Percentiles rank a stretch among this genome's conserved stretches.
Conservation (phyloP, 1,284 basidiomycete species). For the Hemileia vastatrix region DNA sequence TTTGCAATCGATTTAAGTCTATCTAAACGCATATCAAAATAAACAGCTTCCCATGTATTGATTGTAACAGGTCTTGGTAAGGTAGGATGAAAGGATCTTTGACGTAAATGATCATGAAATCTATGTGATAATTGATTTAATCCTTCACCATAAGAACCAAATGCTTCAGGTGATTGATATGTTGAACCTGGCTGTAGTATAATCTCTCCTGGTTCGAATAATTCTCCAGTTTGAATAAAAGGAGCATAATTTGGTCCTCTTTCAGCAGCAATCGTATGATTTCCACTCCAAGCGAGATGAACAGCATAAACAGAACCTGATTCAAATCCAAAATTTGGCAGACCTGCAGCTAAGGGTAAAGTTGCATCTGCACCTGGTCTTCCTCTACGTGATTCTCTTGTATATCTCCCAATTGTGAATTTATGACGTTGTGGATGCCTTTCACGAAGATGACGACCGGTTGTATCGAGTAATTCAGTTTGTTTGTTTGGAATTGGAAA, state of each 20-base stretch:
- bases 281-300: conserved; percentile 20
- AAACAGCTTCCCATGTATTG: too few species aligned
- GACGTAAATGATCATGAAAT: too few species aligned
- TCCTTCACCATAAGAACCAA: conserved; percentile 15
- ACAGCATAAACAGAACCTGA: conserved; percentile 14
- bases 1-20: too few species aligned
- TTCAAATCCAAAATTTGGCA: conserved; percentile 10
- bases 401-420: conserved; percentile 7
- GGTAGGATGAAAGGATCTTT: too few species aligned
- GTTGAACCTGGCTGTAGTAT: background rate
- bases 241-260: conserved; percentile 17
- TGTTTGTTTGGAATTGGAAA: too few species aligned
- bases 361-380: conserved; percentile 16
- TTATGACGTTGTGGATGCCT: conserved; percentile 8
- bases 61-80: too few species aligned
- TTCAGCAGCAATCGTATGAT: conserved; percentile 2
- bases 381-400: conserved; percentile 10
- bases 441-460: conserved; percentile 14
- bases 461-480: too few species aligned
- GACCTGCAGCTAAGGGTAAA: conserved; percentile 2
- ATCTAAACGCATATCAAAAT: too few species aligned
- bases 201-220: conserved; percentile 10
- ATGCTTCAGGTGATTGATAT: conserved; percentile 7
- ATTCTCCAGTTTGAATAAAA: conserved; percentile 7
- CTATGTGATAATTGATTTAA: too few species aligned